Base-by-base conservation (phyloP, 2,329 filamentous ascomycete genomes). In the Phialophora chinensis region DNA sequence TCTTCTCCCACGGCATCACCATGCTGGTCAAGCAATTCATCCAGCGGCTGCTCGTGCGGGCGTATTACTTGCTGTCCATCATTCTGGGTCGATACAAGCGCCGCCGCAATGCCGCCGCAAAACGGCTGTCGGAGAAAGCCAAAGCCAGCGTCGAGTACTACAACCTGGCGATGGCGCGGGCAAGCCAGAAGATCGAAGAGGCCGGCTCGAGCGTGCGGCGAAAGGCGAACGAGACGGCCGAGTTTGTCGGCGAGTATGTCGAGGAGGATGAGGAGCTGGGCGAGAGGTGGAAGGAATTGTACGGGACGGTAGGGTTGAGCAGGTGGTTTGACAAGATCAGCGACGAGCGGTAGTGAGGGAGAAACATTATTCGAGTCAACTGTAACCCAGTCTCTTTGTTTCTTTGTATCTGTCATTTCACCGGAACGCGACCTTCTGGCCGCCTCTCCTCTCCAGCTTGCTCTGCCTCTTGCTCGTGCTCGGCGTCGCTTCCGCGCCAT, bases 1-100 rank as follows among this genome's bases (percentile, higher is more conserved):
- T 96, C 79, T 89, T 97, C 73, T 89, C 88, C 25, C 92, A 97
- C 73, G 93, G 93, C 0, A 85, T 93, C 60, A 94, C 92, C 0
- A 96, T 96, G 91, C 81, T 94, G 62, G 87, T 91, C 66, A 97
- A 97, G 78, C 91, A 94, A 63, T 80, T 86, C 4, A 86, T 95
- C 8, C 91, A 96, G 75, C 83, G 86, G 31, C 77, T 89, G 17
- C 86, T 96, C 63, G 86, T 96, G 66, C 86, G 87, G 69, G 73
- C 89, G 4, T 96, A 94, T 78, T 90, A 91, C 71, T 74, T 88
- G 6, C 74, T 90, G 1, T 78, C 90, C n/a, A 80, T 80, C 27
- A 69, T 82, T 3, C 69, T 84, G 31, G 63, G 66, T 4, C 57
- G 69, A n/a, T 72, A 72, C 50, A 61, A 82, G 0, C 75, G 79